Evolutionary conservation across 345 rosid species (phyloP).

Genomic region (Gynandropsis gynandra): DNA sequence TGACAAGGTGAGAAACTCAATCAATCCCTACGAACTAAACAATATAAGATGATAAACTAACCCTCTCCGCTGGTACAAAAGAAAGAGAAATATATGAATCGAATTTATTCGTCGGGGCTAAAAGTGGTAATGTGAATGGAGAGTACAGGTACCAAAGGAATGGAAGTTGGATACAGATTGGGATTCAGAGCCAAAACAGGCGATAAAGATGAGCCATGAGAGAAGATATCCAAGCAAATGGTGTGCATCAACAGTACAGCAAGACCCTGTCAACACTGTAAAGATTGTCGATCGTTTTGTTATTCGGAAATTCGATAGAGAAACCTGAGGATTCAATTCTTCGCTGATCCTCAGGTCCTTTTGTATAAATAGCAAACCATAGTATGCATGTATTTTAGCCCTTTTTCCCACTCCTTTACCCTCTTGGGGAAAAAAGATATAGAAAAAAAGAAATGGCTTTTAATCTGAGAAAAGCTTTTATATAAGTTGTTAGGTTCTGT

Average conservation of each 20-base stretch:
- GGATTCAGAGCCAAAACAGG: constrained; percentile 60
- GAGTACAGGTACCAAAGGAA: constrained; percentile 76
- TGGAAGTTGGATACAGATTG: constrained; percentile 81
- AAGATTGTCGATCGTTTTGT: constrained; percentile 68
- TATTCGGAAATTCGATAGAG: constrained; percentile 35
- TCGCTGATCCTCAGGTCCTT: constrained; percentile 30
- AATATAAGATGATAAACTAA: no score
- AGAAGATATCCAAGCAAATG: constrained; percentile 74
- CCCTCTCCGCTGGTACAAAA: no score
- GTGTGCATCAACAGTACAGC: constrained; percentile 50
- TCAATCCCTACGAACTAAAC: neutral
- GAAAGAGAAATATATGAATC: no score
- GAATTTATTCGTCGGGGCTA: no score
- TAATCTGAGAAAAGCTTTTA: no score
- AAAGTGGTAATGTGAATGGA: no score
- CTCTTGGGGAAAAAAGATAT: no score
- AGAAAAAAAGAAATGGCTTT: no score
- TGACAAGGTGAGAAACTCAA: constrained; percentile 68
- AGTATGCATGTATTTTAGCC: constrained; percentile 14
- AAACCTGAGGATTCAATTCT: constrained; percentile 33
- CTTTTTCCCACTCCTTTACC: neutral
- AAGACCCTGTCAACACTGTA: constrained; percentile 68
- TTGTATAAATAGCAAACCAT: constrained; percentile 20
- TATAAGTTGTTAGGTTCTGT: no score
- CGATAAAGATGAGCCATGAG: constrained; percentile 47